These are phyloP conservation scores for Coprinopsis cinerea DNA, from an alignment of 768 basidiomycete genomes.

Conservation along the genomic window DNA sequence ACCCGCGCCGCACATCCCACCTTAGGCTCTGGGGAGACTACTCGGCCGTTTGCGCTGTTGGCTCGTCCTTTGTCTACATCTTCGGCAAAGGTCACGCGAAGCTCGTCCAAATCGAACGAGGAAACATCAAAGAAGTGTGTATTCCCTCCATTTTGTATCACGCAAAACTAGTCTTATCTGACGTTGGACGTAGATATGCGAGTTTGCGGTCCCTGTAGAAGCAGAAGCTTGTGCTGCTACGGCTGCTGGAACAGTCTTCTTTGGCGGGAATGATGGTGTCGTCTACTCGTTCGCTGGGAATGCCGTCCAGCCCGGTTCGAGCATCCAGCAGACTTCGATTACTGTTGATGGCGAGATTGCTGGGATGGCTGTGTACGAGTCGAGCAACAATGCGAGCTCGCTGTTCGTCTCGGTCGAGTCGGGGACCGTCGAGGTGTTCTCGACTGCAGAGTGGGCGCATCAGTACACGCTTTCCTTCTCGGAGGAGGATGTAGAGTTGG, in stretches of 20 bases:
- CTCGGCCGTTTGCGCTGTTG: not conserved
- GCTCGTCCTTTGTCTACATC: constrained; percentile 1
- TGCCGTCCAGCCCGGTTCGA: not conserved
- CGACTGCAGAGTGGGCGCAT: not conserved
- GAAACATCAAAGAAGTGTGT: not conserved
- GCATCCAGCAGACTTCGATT: not conserved
- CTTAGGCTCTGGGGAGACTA: constrained; percentile 5
- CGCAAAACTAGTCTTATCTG: not conserved
- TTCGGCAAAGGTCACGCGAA: not conserved
- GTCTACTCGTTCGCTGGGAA: not conserved
- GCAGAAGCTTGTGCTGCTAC: constrained; percentile 1
- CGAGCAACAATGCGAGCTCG: not conserved
- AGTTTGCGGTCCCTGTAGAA: constrained; percentile 2
- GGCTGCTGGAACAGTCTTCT: not conserved
- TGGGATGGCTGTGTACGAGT: not conserved
- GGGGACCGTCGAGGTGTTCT: constrained; percentile 1
- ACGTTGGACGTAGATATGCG: not conserved
- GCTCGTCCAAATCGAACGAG: not conserved
- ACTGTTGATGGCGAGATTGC: constrained; percentile 1
- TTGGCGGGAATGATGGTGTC: constrained; percentile 4
- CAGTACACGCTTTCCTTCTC: not conserved
- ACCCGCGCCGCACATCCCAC: not conserved
- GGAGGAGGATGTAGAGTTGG: not conserved
- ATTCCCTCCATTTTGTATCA: not conserved
- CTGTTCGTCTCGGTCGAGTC: constrained; percentile 4